Base-by-base conservation (phyloP, 1,139 yeast genomes). In the Taiozyma sp. region DNA sequence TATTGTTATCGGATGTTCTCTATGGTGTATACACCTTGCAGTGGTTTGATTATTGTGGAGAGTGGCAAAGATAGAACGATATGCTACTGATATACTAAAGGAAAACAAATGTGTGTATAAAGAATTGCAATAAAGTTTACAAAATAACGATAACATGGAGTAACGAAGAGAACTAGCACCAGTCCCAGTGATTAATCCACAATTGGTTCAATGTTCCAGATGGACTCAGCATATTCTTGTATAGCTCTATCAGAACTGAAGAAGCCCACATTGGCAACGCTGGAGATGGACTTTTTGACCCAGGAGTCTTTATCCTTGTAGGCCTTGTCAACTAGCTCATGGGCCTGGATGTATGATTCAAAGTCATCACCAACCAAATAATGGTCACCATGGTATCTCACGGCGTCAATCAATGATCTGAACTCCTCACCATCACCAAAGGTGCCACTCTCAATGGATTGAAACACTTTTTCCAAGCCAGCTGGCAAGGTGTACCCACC, bases 221-320 rank as follows among this genome's bases (percentile, higher is more conserved):
- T 90, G 57, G 85, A 81, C 62, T 89, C 97, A 36, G 97, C 96
- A 62, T 91, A 91, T 68, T 92, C 97, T 61, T 85, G 88, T 65
- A 91, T 86, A 68, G 96, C 90, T 70, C 97, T 79, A 70, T 91
- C 97, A 58, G 93, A 84, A 54, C 89, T 81, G 73, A 91, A 91
- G 79, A 88, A 92, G 10, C 97, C 98, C 87, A 89, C 87, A 68
- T 89, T 89, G 54, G 97, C 96, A 52, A 91, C 97, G 62, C 88
- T 81, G 57, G 76, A 70, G 55, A 91, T 87, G 47, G 85, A 75
- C 73, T 88, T 90, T 66, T 80, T 81, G 51, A 81, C 77, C 97
- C 97, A 91, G 46, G 72, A 76, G 55, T 79, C 80, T 65, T 81
- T 84, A 65, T 84, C 84, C 55, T 72, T 72, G 68, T 78, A 91